Evolutionary conservation across 2,329 filamentous ascomycete genomes (phyloP).

Genomic region (Sclerotinia sclerotiorum): DNA sequence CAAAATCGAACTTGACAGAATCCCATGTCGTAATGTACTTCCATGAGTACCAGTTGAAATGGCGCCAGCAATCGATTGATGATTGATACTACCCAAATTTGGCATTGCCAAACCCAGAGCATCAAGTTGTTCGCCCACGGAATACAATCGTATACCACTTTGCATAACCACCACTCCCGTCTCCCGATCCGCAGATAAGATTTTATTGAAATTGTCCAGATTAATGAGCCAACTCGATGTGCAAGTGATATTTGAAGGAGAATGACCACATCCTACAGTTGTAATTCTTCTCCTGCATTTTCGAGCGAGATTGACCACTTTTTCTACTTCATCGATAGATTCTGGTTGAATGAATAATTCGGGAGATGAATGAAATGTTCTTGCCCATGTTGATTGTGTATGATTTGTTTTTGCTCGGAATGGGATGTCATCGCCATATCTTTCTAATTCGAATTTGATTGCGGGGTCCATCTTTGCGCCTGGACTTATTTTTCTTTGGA

Average conservation of each 20-base stretch:
- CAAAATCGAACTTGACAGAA: conserved; percentile 76
- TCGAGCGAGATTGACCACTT: conserved; percentile 76
- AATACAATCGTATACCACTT: conserved; percentile 80
- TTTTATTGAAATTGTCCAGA: conserved; percentile 75
- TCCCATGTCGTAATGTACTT: conserved; percentile 77
- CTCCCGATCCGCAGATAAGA: conserved; percentile 67
- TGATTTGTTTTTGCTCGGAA: conserved; percentile 75
- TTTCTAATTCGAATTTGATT: conserved; percentile 55
- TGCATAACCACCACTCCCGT: conserved; percentile 72
- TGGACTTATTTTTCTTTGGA: background rate
- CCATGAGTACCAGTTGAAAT: conserved; percentile 94
- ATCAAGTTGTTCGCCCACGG: conserved; percentile 73
- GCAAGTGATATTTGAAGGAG: conserved; percentile 87
- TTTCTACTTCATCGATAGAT: conserved; percentile 77
- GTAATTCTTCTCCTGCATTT: conserved; percentile 78
- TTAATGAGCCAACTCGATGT: conserved; percentile 95
- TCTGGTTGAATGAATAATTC: conserved; percentile 89
- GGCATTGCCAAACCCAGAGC: conserved; percentile 78
- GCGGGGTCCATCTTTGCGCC: conserved; percentile 43
- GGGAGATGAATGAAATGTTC: conserved; percentile 83
- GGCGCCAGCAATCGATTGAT: conserved; percentile 88
- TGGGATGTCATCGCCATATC: conserved; percentile 61
- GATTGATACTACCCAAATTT: conserved; percentile 91
- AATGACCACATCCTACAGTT: conserved; percentile 88
- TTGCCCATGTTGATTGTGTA: conserved; percentile 89